Evolutionary conservation across 2,329 filamentous ascomycete genomes (phyloP).

Genomic region (Tolypocladium tropicale): DNA sequence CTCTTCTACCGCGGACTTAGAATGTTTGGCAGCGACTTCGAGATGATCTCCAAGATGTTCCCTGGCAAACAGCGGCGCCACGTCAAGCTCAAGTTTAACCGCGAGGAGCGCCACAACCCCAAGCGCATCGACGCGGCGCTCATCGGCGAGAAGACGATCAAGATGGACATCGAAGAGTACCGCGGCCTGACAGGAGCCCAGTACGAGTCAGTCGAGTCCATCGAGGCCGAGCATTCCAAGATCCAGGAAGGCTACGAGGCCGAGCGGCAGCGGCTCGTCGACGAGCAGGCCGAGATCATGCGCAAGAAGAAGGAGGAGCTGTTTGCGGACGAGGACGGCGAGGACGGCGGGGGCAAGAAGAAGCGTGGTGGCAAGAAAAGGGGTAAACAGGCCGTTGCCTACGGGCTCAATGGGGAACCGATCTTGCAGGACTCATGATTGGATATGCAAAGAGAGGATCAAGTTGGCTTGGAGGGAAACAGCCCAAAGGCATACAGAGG

Average conservation of each 20-base stretch:
- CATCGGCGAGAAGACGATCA: constrained; percentile 45
- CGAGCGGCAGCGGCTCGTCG: constrained; percentile 29
- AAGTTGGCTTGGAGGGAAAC: neutral
- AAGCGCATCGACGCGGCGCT: constrained; percentile 53
- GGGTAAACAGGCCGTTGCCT: constrained; percentile 20
- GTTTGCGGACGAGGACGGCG: constrained; percentile 29
- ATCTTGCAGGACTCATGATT: constrained; percentile 12
- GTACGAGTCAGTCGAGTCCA: constrained; percentile 44
- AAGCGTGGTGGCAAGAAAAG: constrained; percentile 22
- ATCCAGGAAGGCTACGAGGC: constrained; percentile 34
- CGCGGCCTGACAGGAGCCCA: constrained; percentile 40
- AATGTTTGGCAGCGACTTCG: constrained; percentile 77
- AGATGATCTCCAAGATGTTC: constrained; percentile 70
- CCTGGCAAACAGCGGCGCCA: constrained; percentile 59
- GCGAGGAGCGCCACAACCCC: constrained; percentile 62
- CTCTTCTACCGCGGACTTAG: constrained; percentile 65
- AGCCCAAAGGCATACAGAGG: neutral
- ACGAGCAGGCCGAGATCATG: constrained; percentile 37
- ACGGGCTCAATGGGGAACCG: constrained; percentile 27
- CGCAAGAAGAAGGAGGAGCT: constrained; percentile 38
- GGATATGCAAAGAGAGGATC: neutral
- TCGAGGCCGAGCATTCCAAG: constrained; percentile 44
- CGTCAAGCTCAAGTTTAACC: constrained; percentile 75
- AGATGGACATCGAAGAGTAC: constrained; percentile 53
- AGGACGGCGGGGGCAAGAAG: constrained; percentile 15